Evolutionary conservation across 331 rosid species (phyloP).

Genomic region (Erythrophleum ivorense): DNA sequence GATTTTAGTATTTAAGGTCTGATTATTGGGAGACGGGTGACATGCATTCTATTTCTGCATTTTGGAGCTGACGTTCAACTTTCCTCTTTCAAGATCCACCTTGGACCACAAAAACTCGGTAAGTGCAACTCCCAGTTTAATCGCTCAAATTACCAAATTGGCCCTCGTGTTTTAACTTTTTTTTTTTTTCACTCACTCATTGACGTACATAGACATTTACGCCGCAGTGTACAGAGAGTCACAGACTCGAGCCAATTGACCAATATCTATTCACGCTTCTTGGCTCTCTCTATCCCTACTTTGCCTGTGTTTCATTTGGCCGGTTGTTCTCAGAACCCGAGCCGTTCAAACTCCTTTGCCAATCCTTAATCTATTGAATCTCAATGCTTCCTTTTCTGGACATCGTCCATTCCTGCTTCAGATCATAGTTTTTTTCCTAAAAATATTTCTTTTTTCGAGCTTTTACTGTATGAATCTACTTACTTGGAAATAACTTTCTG

Average conservation of each 20-base stretch:
- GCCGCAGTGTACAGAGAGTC: constrained; percentile 33
- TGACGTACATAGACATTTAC: not conserved
- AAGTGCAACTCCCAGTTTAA: constrained; percentile 24
- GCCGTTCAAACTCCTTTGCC: too few species aligned
- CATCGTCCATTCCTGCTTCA: constrained; percentile 40
- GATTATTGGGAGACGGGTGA: constrained; percentile 21
- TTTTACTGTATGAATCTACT: constrained; percentile 50
- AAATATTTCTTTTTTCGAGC: constrained; percentile 35
- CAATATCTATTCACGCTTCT: constrained; percentile 66
- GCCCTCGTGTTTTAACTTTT: constrained; percentile 28
- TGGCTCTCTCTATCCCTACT: constrained; percentile 43
- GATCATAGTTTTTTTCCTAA: constrained; percentile 49
- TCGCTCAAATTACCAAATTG: constrained; percentile 38
- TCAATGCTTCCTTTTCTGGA: constrained; percentile 52
- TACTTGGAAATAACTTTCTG: constrained; percentile 40
- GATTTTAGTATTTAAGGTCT: not conserved
- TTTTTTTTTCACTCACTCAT: too few species aligned
- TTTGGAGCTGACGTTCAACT: constrained; percentile 2
- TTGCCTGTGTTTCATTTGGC: not conserved
- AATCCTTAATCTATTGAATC: too few species aligned
- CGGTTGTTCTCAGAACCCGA: too few species aligned
- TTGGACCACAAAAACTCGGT: not conserved
- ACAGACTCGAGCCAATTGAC: constrained; percentile 64
- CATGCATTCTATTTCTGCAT: constrained; percentile 17
- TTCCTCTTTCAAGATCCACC: not conserved